Percentiles rank a stretch among this genome's conserved stretches.
Conservation (phyloP, 2,329 filamentous ascomycete species). For the Aspergillus eucalypticola region DNA sequence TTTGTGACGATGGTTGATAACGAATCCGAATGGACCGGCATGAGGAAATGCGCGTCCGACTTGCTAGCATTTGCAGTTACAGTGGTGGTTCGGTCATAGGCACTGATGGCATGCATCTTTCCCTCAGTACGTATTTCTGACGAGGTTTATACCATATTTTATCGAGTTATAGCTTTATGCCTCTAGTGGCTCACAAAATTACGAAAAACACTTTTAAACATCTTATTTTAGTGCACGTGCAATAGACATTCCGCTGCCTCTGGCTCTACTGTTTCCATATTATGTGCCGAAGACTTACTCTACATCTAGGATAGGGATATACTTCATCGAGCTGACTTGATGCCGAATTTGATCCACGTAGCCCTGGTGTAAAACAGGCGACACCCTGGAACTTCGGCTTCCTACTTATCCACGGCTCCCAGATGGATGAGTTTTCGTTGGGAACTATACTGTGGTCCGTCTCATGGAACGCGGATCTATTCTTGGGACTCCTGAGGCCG, state of each 20-base stretch:
- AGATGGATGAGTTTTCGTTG: background rate
- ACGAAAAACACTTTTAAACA: slow-evolving; percentile 3
- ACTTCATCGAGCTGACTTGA: background rate
- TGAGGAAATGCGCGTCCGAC: slow-evolving; percentile 13
- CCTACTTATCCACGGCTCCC: background rate
- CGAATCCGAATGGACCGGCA: slow-evolving; percentile 18
- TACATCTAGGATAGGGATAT: background rate
- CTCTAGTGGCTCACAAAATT: slow-evolving; percentile 10
- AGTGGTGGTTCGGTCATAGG: slow-evolving; percentile 31
- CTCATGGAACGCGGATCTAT: background rate
- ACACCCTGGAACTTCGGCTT: background rate
- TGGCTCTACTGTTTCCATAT: background rate
- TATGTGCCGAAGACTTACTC: background rate
- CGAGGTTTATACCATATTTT: slow-evolving; percentile 29
- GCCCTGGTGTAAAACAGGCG: background rate
- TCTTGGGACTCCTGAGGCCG: background rate
- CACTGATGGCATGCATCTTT: slow-evolving; percentile 36
- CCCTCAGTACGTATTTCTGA: slow-evolving; percentile 33
- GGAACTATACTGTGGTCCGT: background rate
- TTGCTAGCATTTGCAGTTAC: slow-evolving; percentile 25
- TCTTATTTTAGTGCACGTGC: background rate
- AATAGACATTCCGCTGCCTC: background rate
- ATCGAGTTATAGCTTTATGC: slow-evolving; percentile 20
- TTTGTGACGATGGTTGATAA: slow-evolving; percentile 21
- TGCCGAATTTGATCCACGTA: background rate